Base-by-base conservation (phyloP, 2,329 filamentous ascomycete species). In the Cladophialophora bantiana region DNA sequence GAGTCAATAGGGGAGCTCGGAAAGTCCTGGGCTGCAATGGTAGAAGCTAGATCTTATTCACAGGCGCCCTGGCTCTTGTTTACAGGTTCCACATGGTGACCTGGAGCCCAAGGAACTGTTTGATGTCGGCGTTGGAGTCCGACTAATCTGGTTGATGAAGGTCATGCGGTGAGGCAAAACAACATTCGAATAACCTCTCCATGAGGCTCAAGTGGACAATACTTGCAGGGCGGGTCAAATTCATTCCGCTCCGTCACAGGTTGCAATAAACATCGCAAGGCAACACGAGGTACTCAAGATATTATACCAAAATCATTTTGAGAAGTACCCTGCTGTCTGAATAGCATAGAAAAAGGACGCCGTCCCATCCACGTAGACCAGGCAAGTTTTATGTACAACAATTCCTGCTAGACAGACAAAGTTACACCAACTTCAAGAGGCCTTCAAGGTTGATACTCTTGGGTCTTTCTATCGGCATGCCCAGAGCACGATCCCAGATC, bases 381-480 rank as follows among this genome's bases (percentile, higher is more conserved):
- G 48, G 40, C 56, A 35, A 60, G 42, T 42, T 59, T 55, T 67
- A 70, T 70, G 31, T 70, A 70, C 63, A 70, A 50, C 34, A 38
- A 26, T 18, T n/a, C 31, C 54, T 18, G n/a, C 15, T n/a, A 38
- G 32, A 38, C 20, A 40, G 58, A 9, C 4, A 64, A 20, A n/a
- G 38, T 62, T 74, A 74, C 31, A 74, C 86, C 76, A 87, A 78
- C 79, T 94, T 90, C 72, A 97, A 82, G 72, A 99, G 82, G 10
- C 94, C 94, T 78, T 92, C 86, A 64, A 99, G 84, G 81, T 97
- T 95, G 78, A 98, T 96, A 81, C 92, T 96, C 91, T 99, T 99
- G 58, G 95, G 95, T 69, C 94, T 86, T 88, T 99, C 95, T 76
- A 99, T 99, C 10, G 95, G 95, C 77, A 98, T 83, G 62, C 95